Evolutionary conservation across 169 alveolate species (phyloP), one percentile per base, ranked within the genome.

Genomic region (Plasmodium malariae): DNA sequence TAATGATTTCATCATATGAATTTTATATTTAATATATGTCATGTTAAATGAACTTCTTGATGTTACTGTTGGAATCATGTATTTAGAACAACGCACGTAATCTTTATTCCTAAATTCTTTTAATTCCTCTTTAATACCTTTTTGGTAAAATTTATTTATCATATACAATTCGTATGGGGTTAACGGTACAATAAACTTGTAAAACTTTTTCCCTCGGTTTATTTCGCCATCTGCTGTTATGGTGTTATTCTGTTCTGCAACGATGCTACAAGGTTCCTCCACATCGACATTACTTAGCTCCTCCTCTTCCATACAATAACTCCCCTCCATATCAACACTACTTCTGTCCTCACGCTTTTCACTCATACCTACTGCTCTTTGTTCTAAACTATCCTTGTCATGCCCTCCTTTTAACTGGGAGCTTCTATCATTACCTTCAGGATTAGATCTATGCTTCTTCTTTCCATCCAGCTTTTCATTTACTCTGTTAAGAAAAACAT

Each of bases 151-250:
- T 1, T 71, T 55, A 3, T 62, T 32, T 14, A 85, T 62, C 7
- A 55, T 36, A 43, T 34, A 85, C 54, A 85, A n/a, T 63, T 85
- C 92, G 57, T 85, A 85, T n/a, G 86, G 92, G 14, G 92, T 85
- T 43, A 85, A 21, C 3, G 92, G 92, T 2, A 19, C 24, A 3
- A 85, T 85, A 40, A 30, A 85, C 28, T 34, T 43, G 36, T 69
- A 70, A 21, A 28, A 68, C 28, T 30, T 26, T 21, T 69, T 85
- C 2, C 92, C 92, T 7, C 17, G n/a, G n/a, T 57, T 51, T 57
- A 69, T 85, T 43, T 76, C 89, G 2, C 40, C 54, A 21, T 40
- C 67, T 17, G n/a, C 17, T 2, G 9, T 24, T 49, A 1, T 74
- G 5, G 9, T 55, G 3, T 21, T 17, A 17, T 26, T 54, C 26